Evolutionary conservation across 2,329 filamentous ascomycete genomes (phyloP).

Genomic region (Stenocarpella maydis): DNA sequence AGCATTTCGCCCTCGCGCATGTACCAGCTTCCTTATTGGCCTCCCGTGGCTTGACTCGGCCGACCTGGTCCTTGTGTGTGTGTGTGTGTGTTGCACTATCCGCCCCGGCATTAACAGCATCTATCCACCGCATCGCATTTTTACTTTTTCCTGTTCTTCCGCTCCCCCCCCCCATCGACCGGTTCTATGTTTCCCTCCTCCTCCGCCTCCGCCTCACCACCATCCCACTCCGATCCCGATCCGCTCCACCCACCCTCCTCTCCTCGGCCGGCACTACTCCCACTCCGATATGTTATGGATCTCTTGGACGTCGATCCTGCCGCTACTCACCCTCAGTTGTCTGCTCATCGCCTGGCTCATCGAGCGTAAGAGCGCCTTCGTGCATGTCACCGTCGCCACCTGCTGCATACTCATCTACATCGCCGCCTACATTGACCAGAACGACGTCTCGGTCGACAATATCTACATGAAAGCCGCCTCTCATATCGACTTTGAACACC

Average conservation of each 20-base stretch:
- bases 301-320: conserved; percentile 55
- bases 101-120: conserved; percentile 7
- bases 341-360: conserved; percentile 52
- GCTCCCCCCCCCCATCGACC: not conserved
- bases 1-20: not conserved
- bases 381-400: conserved; percentile 52
- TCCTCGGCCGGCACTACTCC: conserved; percentile 43
- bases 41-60: conserved; percentile 2
- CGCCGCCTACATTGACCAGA: conserved; percentile 52
- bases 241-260: conserved; percentile 32
- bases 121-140: conserved; percentile 25
- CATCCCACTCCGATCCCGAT: conserved; percentile 34
- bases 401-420: conserved; percentile 52
- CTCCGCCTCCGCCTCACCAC: conserved; percentile 34
- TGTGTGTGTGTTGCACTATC: no score
- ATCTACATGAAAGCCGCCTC: conserved; percentile 48
- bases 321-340: conserved; percentile 53
- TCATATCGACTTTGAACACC: conserved; percentile 54
- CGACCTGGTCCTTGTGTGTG: conserved; percentile 20
- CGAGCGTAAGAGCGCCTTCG: conserved; percentile 52
- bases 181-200: conserved; percentile 27
- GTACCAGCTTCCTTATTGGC: conserved; percentile 22
- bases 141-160: conserved; percentile 23
- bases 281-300: conserved; percentile 59
- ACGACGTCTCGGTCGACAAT: conserved; percentile 47